These are phyloP conservation scores for Cystobasidium ongulense DNA, from an alignment of 768 basidiomycete genomes.

Conservation along the genomic window DNA sequence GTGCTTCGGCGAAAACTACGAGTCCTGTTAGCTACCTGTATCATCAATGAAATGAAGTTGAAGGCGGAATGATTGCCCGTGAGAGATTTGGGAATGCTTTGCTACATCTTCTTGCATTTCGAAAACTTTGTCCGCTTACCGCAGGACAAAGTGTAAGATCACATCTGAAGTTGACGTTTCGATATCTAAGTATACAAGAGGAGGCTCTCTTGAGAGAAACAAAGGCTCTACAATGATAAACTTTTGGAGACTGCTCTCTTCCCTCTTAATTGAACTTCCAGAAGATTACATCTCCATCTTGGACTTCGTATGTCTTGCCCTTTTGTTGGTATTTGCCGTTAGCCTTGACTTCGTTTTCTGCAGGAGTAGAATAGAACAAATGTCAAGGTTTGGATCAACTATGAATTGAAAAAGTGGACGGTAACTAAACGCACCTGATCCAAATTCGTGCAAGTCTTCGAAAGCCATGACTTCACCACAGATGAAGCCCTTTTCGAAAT, in stretches of 20 bases:
- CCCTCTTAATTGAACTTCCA: conserved; percentile 52
- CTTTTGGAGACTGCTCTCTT: too few relatives aligned
- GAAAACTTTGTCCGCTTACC: too few relatives aligned
- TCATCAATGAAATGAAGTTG: background rate
- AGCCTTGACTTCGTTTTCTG: conserved; percentile 80
- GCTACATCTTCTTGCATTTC: background rate
- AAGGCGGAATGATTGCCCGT: background rate
- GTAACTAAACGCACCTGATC: conserved; percentile 50
- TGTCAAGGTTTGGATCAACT: too few relatives aligned
- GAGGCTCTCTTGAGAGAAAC: background rate
- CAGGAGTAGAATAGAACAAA: too few relatives aligned
- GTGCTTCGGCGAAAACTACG: background rate
- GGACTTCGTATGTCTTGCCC: conserved; percentile 73
- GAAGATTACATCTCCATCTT: conserved; percentile 52
- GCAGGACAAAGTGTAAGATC: background rate
- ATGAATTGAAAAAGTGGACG: too few relatives aligned
- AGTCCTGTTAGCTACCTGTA: background rate
- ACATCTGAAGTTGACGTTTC: too few relatives aligned
- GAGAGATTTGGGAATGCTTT: background rate
- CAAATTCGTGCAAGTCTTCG: conserved; percentile 80
- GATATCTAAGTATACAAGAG: background rate
- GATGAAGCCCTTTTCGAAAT: conserved; percentile 11
- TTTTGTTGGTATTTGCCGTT: conserved; percentile 42
- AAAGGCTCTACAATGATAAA: too few relatives aligned
- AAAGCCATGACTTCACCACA: conserved; percentile 65